Evolutionary conservation across 345 rosid species (phyloP).

Genomic region (Anastatica hierochuntica): DNA sequence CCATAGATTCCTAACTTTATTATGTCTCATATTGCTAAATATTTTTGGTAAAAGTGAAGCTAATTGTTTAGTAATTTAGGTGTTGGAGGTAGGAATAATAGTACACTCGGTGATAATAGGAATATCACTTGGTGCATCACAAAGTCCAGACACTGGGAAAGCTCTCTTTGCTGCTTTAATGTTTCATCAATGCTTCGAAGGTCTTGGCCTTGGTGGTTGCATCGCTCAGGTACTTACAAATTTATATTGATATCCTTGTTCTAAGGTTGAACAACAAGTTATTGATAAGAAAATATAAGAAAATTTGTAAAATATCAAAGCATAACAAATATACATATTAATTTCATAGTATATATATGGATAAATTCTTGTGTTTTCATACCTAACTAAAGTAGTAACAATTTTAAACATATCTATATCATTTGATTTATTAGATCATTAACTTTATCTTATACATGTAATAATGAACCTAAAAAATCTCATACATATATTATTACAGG

Average conservation of each 20-base stretch:
- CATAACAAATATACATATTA: too few species aligned
- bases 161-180: conserved; percentile 49
- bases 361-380: too few species aligned
- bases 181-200: conserved; percentile 70
- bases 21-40: neutral
- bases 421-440: neutral
- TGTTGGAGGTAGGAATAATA: conserved; percentile 57
- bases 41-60: neutral
- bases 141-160: conserved; percentile 32
- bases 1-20: conserved; percentile 1
- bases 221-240: conserved; percentile 35
- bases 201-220: conserved; percentile 70
- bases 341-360: too few species aligned
- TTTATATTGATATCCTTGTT: neutral
- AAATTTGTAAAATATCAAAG: too few species aligned
- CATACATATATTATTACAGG: conserved; percentile 18
- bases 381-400: too few species aligned
- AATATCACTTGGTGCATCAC: conserved; percentile 55
- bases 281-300: too few species aligned
- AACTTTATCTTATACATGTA: too few species aligned
- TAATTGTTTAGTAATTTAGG: too few species aligned
- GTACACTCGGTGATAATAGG: conserved; percentile 69
- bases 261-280: too few species aligned
- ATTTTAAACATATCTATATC: too few species aligned
- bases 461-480: too few species aligned